Base-by-base conservation (phyloP, 345 rosid species). In the Erucastrum elatum region DNA sequence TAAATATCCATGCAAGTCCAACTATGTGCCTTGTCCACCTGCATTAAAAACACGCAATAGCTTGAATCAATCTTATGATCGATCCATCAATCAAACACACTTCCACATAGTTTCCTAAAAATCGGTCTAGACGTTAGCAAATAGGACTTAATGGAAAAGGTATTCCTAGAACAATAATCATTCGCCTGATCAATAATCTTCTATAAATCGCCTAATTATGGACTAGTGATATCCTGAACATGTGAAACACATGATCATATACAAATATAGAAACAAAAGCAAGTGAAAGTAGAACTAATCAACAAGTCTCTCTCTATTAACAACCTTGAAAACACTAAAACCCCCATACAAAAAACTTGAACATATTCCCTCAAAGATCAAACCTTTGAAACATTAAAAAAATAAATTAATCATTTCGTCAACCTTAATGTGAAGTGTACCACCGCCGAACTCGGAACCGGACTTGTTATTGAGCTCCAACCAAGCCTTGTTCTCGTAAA, bases 1-100 rank as follows among this genome's bases (percentile, higher is more conserved):
- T 95, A 95, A 68, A 95, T 78, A 86, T 95, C 99, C 96, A 93
- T 88, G 66, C 99, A 95, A 0, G 99, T 91, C 98, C 98, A 95
- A 72, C 99, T 95, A 84, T 92, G 99, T 51, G 98, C 88, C 33
- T 90, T 82, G 62, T 75, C 84, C 11, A 87, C 91, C 99, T 95
- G 87, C 44, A 81, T n/a, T n/a, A 66, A 74, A 41, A 75, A 29
- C 37, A 69, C 53, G 37, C 33, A 44, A 5, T 13, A 74, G 9
- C 68, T 15, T 56, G 73, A 15, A 68, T 41, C 71, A 71, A 51
- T 10, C 26, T 59, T 8, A 6, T 21, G 21, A 21, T 21, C 21
- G 0, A 21, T 21, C 33, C 75, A 72, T 64, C 56, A 76, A 26
- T 8, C 12, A 8, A 15, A 72, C 35, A 68, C 33, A 46, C 49